A percentile compares a stretch with the other conserved stretches of the same genome.
phyloP scores from a whole-genome alignment of 768 basidiomycete species.

The Hypholoma sublateritium region DNA sequence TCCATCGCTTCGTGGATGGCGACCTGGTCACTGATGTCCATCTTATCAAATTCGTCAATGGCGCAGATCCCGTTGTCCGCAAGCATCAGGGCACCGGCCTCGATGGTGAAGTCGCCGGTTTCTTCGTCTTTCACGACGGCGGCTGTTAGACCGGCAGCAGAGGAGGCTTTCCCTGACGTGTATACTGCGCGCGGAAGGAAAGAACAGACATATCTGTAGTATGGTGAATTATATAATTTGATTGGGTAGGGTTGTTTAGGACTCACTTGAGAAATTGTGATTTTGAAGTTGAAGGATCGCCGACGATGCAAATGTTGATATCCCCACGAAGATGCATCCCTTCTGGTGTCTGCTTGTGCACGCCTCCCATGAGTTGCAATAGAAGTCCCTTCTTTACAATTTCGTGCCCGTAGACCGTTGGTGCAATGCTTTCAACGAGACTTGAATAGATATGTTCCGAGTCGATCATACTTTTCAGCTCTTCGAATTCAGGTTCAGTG shows the following conservation, averaged over 20 bases:
- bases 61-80: conserved; percentile 99
- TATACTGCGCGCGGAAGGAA: conserved; percentile 98
- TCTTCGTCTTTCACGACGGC: conserved; percentile 99
- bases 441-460: conserved; percentile 94
- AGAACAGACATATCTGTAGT: conserved; percentile 87
- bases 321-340: conserved; percentile 99
- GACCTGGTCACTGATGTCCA: conserved; percentile 98
- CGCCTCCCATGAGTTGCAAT: conserved; percentile 96
- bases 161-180: conserved; percentile 99
- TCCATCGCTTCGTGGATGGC: conserved; percentile 99
- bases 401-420: conserved; percentile 98
- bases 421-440: conserved; percentile 92
- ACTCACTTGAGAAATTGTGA: conserved; percentile 96
- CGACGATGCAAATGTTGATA: conserved; percentile 97
- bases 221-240: conserved; percentile 1
- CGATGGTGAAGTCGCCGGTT: conserved; percentile 98
- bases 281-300: conserved; percentile 96
- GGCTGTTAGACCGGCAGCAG: conserved; percentile 97
- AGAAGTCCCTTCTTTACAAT: conserved; percentile 98
- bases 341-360: conserved; percentile 94
- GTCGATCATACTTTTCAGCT: conserved; percentile 92
- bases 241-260: background rate
- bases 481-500: conserved; percentile 93
- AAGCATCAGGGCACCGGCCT: conserved; percentile 98
- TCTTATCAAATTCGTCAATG: conserved; percentile 99